Evolutionary conservation across 176 grass and related monocot species (phyloP).

Genomic region (Elaeis guineensis): DNA sequence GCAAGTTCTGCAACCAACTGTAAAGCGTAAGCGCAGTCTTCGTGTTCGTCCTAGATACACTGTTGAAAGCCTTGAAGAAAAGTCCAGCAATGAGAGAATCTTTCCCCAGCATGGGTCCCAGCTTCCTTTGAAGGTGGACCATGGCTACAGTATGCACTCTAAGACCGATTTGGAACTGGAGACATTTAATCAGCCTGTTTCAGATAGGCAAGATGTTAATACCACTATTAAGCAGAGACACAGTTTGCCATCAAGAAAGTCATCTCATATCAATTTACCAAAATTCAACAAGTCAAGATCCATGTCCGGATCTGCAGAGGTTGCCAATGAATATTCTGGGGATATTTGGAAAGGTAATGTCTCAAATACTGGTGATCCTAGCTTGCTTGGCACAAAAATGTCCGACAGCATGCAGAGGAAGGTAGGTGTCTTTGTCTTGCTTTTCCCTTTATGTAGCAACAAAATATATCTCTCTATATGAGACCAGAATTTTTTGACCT

Average conservation of each 20-base stretch:
- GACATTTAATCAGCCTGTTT: slow-evolving; percentile 33
- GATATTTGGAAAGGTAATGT: slow-evolving; percentile 58
- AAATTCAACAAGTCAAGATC: slow-evolving; percentile 43
- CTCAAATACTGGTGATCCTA: slow-evolving; percentile 27
- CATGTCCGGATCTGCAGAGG: slow-evolving; percentile 54
- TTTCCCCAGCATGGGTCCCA: slow-evolving; percentile 35
- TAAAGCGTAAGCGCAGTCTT: slow-evolving; percentile 90
- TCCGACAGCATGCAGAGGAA: slow-evolving; percentile 92
- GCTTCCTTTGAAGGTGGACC: slow-evolving; percentile 32
- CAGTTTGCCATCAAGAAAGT: slow-evolving; percentile 61
- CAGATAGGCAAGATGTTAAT: slow-evolving; percentile 31
- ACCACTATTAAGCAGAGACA: slow-evolving; percentile 49
- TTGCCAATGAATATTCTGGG: slow-evolving; percentile 41
- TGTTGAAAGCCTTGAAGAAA: slow-evolving; percentile 64
- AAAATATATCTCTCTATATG: no score
- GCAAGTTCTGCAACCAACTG: slow-evolving; percentile 74
- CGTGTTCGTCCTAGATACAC: slow-evolving; percentile 70
- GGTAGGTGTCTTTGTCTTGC: slow-evolving; percentile 33
- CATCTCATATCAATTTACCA: slow-evolving; percentile 32
- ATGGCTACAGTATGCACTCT: slow-evolving; percentile 37
- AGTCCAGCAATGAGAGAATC: slow-evolving; percentile 37
- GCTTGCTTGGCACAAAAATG: slow-evolving; percentile 52
- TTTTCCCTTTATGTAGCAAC: no score
- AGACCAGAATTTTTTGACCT: no score
- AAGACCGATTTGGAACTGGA: slow-evolving; percentile 31